Evolutionary conservation across 2,329 filamentous ascomycete genomes (phyloP).

Genomic region (Plectosphaerella cucumerina): DNA sequence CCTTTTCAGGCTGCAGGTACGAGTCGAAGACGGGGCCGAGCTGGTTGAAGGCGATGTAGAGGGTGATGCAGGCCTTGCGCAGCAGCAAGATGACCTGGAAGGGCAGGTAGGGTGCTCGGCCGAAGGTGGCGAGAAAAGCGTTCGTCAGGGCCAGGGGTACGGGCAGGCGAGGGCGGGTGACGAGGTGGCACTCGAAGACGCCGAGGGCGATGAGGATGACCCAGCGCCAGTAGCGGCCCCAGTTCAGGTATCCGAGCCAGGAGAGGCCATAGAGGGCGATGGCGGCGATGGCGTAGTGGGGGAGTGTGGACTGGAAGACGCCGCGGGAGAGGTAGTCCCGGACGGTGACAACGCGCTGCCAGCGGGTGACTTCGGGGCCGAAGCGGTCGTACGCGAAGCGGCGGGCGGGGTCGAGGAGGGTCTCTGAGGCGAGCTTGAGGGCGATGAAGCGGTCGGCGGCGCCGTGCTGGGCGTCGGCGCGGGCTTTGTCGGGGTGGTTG

Average conservation of each 20-base stretch:
- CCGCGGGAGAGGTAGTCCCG: conserved; percentile 70
- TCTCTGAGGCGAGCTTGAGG: conserved; percentile 79
- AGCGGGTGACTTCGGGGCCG: conserved; percentile 65
- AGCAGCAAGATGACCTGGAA: conserved; percentile 79
- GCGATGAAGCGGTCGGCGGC: conserved; percentile 63
- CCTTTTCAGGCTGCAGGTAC: conserved; percentile 23
- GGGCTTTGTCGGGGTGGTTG: conserved; percentile 82
- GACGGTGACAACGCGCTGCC: conserved; percentile 63
- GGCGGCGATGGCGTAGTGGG: conserved; percentile 58
- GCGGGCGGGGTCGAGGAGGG: conserved; percentile 68
- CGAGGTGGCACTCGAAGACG: conserved; percentile 52
- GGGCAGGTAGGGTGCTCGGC: conserved; percentile 65
- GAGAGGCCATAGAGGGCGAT: conserved; percentile 57
- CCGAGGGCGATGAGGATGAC: conserved; percentile 49
- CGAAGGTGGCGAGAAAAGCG: conserved; percentile 30
- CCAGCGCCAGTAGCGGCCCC: conserved; percentile 64
- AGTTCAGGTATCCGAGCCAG: conserved; percentile 63
- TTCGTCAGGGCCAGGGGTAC: conserved; percentile 37
- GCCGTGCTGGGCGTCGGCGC: conserved; percentile 30
- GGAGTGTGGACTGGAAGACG: conserved; percentile 49
- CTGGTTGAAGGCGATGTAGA: conserved; percentile 81
- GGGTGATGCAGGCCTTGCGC: conserved; percentile 70
- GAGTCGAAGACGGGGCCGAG: conserved; percentile 63
- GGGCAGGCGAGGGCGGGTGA: conserved; percentile 52
- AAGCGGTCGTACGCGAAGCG: conserved; percentile 90